Evolutionary conservation across 768 basidiomycete species (phyloP).

Genomic region (Lactifluus pinguis): DNA sequence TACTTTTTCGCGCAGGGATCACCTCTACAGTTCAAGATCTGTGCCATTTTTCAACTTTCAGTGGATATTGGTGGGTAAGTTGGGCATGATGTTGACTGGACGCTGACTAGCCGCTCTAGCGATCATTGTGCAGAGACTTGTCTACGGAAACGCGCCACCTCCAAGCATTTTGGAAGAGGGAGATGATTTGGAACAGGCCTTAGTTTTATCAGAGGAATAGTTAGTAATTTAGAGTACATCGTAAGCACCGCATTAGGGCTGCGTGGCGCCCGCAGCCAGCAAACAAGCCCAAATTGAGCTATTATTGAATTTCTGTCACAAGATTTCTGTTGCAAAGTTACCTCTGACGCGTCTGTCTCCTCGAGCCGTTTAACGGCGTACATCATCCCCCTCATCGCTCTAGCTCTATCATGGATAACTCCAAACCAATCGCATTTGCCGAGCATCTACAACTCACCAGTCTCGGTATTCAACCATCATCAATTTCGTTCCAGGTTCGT

Average conservation of each 20-base stretch:
- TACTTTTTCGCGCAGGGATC: conserved; percentile 73
- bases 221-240: background rate
- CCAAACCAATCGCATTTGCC: conserved; percentile 80
- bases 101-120: conserved; percentile 32
- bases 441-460: conserved; percentile 93
- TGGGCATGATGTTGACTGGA: background rate
- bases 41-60: conserved; percentile 76
- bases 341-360: conserved; percentile 12
- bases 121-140: conserved; percentile 63
- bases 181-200: conserved; percentile 67
- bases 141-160: conserved; percentile 68
- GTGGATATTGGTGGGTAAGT: conserved; percentile 57
- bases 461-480: conserved; percentile 90
- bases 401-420: conserved; percentile 27
- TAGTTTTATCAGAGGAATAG: conserved; percentile 56
- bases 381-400: background rate
- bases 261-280: background rate
- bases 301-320: background rate
- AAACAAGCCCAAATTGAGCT: conserved; percentile 20
- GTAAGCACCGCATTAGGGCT: no score
- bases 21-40: conserved; percentile 74
- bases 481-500: conserved; percentile 92
- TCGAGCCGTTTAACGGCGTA: conserved; percentile 3
- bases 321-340: background rate
- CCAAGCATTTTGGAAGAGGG: conserved; percentile 37